Base-by-base conservation (phyloP, 768 basidiomycete genomes). In the Paxillus rubicundulus region DNA sequence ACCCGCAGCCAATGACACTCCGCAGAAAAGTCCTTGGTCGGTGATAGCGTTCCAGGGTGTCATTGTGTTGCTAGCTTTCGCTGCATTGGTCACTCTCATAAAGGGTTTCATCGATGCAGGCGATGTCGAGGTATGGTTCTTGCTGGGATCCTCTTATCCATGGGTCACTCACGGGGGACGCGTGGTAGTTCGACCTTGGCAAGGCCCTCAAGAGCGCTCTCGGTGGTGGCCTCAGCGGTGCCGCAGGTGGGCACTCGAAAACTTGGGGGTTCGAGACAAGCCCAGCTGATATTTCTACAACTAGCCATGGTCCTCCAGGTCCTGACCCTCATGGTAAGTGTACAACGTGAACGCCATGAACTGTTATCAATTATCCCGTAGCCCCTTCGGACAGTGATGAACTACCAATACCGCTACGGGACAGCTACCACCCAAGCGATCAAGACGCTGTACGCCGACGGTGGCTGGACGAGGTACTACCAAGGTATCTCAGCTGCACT, bases 351-450 rank as follows among this genome's bases (percentile, higher is more conserved):
- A 5, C 18, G 2, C 27, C 27, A 34, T 13, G 18, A 20, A 46
- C 18, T 39, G 2, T 42, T 13, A 42, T 30, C 51, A 54, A 38
- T 54, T 12, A 21, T 34, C 24, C 43, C 39, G 12, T 49, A 87
- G 87, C 93, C 92, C 5, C 70, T 96, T n/a, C 82, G 92, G n/a
- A 97, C 95, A 2, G 79, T 94, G 50, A 98, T 98, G 96, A 98
- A 98, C 75, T 97, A 90, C 65, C 92, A 94, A 72, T 93, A 94
- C 67, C 82, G 87, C 48, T 94, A 84, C 64, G 94, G 94, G n/a
- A 87, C 86, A 2, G 80, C 83, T 2, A 84, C 84, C 6, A 82
- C 82, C 0, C 70, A 78, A 36, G 86, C 89, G 12, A 80, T 78
- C 51, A 67, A 70, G 44, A 90, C 81, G 3, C 82, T 95, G 16